These are phyloP conservation scores for Thymus quinquecostatus DNA, from an alignment of 257 asterid species.

Conservation along the genomic window DNA sequence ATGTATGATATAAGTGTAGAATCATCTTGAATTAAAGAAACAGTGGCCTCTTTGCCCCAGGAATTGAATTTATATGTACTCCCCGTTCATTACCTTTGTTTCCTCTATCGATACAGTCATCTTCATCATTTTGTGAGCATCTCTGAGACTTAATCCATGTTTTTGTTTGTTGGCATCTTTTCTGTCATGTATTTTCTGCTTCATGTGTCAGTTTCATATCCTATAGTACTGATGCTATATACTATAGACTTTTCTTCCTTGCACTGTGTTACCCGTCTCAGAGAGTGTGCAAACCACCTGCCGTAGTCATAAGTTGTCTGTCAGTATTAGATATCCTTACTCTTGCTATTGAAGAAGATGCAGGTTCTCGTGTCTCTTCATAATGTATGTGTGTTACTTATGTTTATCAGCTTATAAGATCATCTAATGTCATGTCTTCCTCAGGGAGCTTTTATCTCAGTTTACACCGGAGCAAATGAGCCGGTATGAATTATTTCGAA, in stretches of 20 bases:
- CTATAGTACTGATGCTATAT: neutral
- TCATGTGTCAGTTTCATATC: neutral
- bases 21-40: neutral
- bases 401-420: constrained; percentile 17
- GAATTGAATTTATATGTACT: neutral
- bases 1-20: neutral
- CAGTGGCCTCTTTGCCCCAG: neutral
- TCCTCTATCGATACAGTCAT: neutral
- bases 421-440: constrained; percentile 26
- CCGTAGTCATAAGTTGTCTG: neutral
- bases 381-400: neutral
- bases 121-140: neutral
- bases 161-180: neutral
- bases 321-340: constrained; percentile 3
- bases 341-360: constrained; percentile 20
- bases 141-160: neutral
- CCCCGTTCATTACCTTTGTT: neutral
- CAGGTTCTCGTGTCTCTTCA: constrained; percentile 6
- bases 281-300: neutral
- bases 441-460: constrained; percentile 73
- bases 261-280: neutral
- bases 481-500: constrained; percentile 84
- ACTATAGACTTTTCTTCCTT: neutral
- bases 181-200: neutral
- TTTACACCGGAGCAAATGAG: constrained; percentile 90